These are phyloP conservation scores for Stachybotrys chlorohalonatus DNA, from an alignment of 2,329 filamentous ascomycete species.

Conservation along the genomic window DNA sequence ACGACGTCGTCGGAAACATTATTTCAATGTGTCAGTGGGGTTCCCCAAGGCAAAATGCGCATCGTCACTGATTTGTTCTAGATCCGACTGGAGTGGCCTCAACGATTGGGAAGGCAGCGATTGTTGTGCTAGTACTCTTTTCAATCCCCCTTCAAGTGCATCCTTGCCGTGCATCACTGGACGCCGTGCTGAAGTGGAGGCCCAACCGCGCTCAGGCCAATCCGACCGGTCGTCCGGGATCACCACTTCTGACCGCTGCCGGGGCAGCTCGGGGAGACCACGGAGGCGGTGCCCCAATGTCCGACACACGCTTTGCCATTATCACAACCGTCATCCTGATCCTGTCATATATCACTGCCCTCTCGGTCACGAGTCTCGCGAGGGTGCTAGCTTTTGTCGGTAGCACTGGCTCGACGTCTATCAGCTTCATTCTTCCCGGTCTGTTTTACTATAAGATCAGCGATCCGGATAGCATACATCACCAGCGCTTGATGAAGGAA, in stretches of 20 bases:
- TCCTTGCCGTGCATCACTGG: constrained; percentile 88
- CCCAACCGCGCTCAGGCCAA: constrained; percentile 41
- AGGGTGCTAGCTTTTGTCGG: constrained; percentile 92
- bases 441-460: constrained; percentile 99
- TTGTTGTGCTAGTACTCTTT: constrained; percentile 92
- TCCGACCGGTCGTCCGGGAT: constrained; percentile 24
- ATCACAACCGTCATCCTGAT: constrained; percentile 83
- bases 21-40: constrained; percentile 66
- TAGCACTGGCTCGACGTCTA: constrained; percentile 86
- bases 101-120: constrained; percentile 89
- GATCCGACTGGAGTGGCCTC: constrained; percentile 52
- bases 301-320: constrained; percentile 78
- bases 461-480: constrained; percentile 74
- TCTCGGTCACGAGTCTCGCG: constrained; percentile 84
- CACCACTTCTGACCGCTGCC: constrained; percentile 29
- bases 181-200: constrained; percentile 90
- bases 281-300: constrained; percentile 55
- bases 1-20: constrained; percentile 84
- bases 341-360: constrained; percentile 75
- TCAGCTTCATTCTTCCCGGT: constrained; percentile 92
- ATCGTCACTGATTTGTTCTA: constrained; percentile 14
- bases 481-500: constrained; percentile 81
- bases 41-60: background rate
- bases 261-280: constrained; percentile 37
- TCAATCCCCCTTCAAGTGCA: constrained; percentile 94